A percentile compares a stretch with the other conserved stretches of the same genome.
Conservation (phyloP, 441 rosid species). For the Bruguiera hainesii region DNA sequence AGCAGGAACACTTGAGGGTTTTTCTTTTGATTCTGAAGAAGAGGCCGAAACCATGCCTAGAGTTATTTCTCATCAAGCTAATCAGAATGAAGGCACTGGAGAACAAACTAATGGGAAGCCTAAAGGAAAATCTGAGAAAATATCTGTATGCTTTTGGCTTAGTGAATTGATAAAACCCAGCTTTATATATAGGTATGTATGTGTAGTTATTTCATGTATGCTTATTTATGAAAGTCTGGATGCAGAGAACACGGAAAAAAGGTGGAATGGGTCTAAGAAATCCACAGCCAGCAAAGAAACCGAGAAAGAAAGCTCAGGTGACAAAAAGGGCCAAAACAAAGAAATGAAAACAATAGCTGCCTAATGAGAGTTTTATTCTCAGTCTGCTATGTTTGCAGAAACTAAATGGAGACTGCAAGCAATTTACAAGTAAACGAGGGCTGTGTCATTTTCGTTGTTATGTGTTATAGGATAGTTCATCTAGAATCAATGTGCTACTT, state of each 20-base stretch:
- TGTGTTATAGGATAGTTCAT: too few species aligned
- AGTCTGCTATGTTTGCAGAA: too few species aligned
- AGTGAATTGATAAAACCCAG: neutral
- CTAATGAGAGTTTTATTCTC: neutral
- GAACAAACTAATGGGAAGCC: slow-evolving; percentile 46
- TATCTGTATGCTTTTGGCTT: slow-evolving; percentile 42
- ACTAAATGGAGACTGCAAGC: too few species aligned
- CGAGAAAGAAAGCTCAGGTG: slow-evolving; percentile 44
- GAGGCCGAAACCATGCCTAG: slow-evolving; percentile 61
- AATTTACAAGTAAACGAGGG: too few species aligned
- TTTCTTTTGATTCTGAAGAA: slow-evolving; percentile 80
- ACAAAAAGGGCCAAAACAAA: slow-evolving; percentile 50
- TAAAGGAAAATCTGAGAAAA: slow-evolving; percentile 60
- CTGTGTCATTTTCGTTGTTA: too few species aligned
- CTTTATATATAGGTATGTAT: neutral
- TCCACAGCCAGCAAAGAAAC: slow-evolving; percentile 54
- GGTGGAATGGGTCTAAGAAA: slow-evolving; percentile 52
- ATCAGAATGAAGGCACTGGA: slow-evolving; percentile 50
- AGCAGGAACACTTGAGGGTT: slow-evolving; percentile 87
- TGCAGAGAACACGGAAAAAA: slow-evolving; percentile 61
- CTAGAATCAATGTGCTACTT: too few species aligned
- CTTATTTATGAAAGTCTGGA: slow-evolving; percentile 9
- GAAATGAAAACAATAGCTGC: slow-evolving; percentile 41
- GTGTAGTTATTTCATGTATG: neutral
- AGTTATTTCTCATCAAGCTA: slow-evolving; percentile 39